phyloP scores from a whole-genome alignment of 2,329 filamentous ascomycete species.

The Colletotrichum navitas region DNA sequence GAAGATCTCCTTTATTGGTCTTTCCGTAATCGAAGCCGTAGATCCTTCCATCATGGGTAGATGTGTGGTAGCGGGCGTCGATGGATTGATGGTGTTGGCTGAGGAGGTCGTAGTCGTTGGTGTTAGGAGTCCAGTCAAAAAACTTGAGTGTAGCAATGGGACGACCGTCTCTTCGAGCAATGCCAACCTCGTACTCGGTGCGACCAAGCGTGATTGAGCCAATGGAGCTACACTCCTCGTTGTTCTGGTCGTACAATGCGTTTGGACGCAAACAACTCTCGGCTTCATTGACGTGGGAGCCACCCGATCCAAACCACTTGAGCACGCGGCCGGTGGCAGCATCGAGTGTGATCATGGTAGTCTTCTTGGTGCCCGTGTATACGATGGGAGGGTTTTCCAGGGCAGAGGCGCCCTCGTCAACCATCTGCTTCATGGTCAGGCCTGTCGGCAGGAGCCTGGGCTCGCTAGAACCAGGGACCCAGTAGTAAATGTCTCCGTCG shows the following conservation, averaged over 20 bases:
- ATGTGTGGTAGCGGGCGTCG: constrained; percentile 91
- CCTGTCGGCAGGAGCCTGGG: constrained; percentile 74
- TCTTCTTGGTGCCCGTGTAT: constrained; percentile 93
- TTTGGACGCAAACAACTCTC: constrained; percentile 82
- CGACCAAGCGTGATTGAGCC: constrained; percentile 87
- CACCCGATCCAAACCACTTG: constrained; percentile 85
- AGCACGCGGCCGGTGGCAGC: constrained; percentile 85
- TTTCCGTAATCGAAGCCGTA: constrained; percentile 78
- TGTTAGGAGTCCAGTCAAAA: constrained; percentile 95
- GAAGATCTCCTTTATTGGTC: constrained; percentile 53
- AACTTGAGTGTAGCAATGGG: constrained; percentile 91
- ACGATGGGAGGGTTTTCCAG: constrained; percentile 82
- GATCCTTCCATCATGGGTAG: constrained; percentile 85
- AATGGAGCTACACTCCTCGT: constrained; percentile 81
- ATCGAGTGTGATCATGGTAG: constrained; percentile 88
- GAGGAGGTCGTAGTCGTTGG: constrained; percentile 87
- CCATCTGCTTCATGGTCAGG: constrained; percentile 85
- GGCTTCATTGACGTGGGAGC: constrained; percentile 75
- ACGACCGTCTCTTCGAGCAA: constrained; percentile 80
- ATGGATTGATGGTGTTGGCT: constrained; percentile 84
- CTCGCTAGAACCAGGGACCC: constrained; percentile 74
- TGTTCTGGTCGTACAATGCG: constrained; percentile 73
- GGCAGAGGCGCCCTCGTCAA: constrained; percentile 83
- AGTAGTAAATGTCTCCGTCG: constrained; percentile 89
- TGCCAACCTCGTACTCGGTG: constrained; percentile 90